A percentile compares a stretch with the other conserved stretches of the same genome.
phyloP scores from a whole-genome alignment of 148 eudicot genomes.

The Cornus kousa region DNA sequence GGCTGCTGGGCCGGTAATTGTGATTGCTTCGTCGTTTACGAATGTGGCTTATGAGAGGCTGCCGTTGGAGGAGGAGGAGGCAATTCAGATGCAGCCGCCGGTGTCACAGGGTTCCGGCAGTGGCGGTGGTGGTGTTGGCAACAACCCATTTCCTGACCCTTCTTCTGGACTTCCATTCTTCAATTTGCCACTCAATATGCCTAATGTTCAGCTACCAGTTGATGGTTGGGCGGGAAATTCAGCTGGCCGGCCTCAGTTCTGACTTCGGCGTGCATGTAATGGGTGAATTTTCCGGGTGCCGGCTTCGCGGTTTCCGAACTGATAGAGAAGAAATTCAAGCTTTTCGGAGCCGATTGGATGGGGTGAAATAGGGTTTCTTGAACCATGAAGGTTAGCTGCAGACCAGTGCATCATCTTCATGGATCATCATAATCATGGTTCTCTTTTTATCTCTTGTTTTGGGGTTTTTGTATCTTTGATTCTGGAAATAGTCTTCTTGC shows the following conservation, averaged over 20 bases:
- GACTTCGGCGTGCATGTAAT: background rate
- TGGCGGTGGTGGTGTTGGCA: conserved; percentile 12
- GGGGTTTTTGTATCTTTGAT: conserved; percentile 6
- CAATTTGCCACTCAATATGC: conserved; percentile 58
- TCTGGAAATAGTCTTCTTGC: conserved; percentile 1
- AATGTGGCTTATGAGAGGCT: conserved; percentile 71
- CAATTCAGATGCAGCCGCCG: conserved; percentile 49
- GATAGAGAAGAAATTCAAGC: background rate
- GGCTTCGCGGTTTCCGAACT: background rate
- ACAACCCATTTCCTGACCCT: conserved; percentile 45
- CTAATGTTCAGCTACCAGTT: conserved; percentile 45
- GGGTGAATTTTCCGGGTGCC: too few relatives aligned
- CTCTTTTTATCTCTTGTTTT: background rate
- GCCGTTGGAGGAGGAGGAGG: conserved; percentile 63
- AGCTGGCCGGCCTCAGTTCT: conserved; percentile 39
- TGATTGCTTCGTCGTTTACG: conserved; percentile 70
- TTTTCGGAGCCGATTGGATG: background rate
- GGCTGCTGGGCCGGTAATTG: conserved; percentile 67
- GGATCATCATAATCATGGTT: background rate
- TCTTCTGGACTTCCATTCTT: conserved; percentile 63
- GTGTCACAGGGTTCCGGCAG: conserved; percentile 19
- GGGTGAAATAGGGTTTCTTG: conserved; percentile 12
- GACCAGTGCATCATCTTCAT: background rate
- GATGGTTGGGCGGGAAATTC: conserved; percentile 52
- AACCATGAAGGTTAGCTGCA: conserved; percentile 11